These are phyloP conservation scores for Kazachstania bromeliacearum DNA, from an alignment of 805 yeast species.

Conservation along the genomic window DNA sequence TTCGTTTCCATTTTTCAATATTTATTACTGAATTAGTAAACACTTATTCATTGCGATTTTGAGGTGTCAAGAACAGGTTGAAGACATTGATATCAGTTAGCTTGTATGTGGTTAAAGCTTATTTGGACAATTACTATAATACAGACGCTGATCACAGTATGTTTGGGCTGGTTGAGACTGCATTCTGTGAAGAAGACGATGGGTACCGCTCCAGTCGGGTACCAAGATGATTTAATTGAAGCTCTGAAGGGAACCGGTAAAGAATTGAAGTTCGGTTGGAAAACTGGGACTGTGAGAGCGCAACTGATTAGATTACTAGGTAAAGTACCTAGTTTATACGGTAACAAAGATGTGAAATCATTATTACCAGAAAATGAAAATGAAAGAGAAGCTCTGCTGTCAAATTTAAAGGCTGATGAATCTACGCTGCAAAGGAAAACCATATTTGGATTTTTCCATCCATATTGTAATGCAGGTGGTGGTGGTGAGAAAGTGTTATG, in stretches of 20 bases:
- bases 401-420: slow-evolving; percentile 2
- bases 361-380: neutral
- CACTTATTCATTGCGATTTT: too few relatives aligned
- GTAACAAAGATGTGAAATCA: neutral
- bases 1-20: too few relatives aligned
- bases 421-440: slow-evolving; percentile 12
- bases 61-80: too few relatives aligned
- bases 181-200: slow-evolving; percentile 6
- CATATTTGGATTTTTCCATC: slow-evolving; percentile 86
- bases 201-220: slow-evolving; percentile 1
- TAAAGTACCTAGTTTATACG: slow-evolving; percentile 24
- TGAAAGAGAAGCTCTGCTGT: slow-evolving; percentile 7
- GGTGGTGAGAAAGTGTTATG: slow-evolving; percentile 97
- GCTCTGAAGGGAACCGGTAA: too few relatives aligned
- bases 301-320: slow-evolving; percentile 29
- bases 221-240: neutral
- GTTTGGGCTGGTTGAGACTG: slow-evolving; percentile 4
- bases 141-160: slow-evolving; percentile 3
- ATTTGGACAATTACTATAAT: neutral
- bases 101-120: neutral
- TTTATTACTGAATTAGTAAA: too few relatives aligned
- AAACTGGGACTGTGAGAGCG: slow-evolving; percentile 30
- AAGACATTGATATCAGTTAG: too few relatives aligned
- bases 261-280: slow-evolving; percentile 17
- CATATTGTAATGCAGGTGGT: slow-evolving; percentile 92